Conservation (phyloP, 352 stramenopile species). For the Phytopythium chamaehyphon region DNA sequence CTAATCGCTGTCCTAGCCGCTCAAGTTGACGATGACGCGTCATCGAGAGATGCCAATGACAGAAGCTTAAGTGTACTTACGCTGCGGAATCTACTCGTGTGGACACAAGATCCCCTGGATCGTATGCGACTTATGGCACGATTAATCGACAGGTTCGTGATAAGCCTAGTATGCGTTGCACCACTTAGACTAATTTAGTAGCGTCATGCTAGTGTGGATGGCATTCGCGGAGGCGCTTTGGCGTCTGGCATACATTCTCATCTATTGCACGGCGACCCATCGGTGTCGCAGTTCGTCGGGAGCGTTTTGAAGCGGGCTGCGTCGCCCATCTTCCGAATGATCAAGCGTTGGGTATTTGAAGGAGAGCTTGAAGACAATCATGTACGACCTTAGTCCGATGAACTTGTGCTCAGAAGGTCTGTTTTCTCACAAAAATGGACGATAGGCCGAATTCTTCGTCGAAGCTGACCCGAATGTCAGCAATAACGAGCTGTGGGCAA, state of each 20-base stretch:
- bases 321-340: constrained; percentile 83
- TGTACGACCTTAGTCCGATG: constrained; percentile 29
- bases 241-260: constrained; percentile 89
- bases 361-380: constrained; percentile 81
- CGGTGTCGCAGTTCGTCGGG: constrained; percentile 65
- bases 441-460: constrained; percentile 86
- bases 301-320: constrained; percentile 77
- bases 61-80: constrained; percentile 62
- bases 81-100: constrained; percentile 87
- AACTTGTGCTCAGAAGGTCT: not conserved
- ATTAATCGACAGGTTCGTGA: constrained; percentile 77
- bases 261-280: constrained; percentile 88
- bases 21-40: constrained; percentile 85
- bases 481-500: constrained; percentile 81
- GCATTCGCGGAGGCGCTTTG: constrained; percentile 82
- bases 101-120: constrained; percentile 86
- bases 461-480: constrained; percentile 61
- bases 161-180: not conserved
- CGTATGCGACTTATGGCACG: constrained; percentile 87
- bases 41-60: constrained; percentile 43
- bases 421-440: not conserved
- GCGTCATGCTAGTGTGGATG: constrained; percentile 50
- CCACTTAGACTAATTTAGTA: not conserved
- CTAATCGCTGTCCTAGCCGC: constrained; percentile 90
- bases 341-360: constrained; percentile 87